Percentiles rank a stretch among this genome's conserved stretches.
These are phyloP conservation scores for Beauveria caledonica DNA, from an alignment of 2,329 filamentous ascomycete genomes.

Conservation along the genomic window DNA sequence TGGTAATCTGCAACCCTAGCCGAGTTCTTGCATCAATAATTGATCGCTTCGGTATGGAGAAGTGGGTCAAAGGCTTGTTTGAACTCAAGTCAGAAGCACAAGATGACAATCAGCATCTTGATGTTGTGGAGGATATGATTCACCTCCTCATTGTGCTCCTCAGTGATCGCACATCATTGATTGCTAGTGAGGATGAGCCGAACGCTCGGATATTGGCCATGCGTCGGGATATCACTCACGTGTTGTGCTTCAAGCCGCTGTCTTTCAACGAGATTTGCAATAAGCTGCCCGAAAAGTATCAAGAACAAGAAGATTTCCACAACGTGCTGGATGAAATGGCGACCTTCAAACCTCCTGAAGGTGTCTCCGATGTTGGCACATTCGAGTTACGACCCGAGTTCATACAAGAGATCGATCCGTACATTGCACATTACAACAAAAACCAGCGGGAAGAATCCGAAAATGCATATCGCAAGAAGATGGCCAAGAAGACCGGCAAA, in stretches of 20 bases:
- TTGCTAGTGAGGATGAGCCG: constrained; percentile 57
- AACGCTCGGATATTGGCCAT: constrained; percentile 62
- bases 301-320: constrained; percentile 83
- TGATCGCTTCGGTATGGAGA: constrained; percentile 81
- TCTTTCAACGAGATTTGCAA: constrained; percentile 87
- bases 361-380: constrained; percentile 82
- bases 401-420: constrained; percentile 85
- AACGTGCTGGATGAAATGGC: constrained; percentile 80
- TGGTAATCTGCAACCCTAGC: constrained; percentile 77
- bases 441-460: constrained; percentile 97
- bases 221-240: constrained; percentile 83
- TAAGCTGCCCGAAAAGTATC: constrained; percentile 80
- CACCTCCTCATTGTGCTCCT: constrained; percentile 86
- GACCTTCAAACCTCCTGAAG: constrained; percentile 82
- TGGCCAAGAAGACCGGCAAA: constrained; percentile 81
- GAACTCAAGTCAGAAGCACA: constrained; percentile 62
- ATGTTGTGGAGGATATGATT: constrained; percentile 92
- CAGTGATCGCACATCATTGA: constrained; percentile 76
- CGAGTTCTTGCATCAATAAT: constrained; percentile 82
- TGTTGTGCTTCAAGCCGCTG: constrained; percentile 90
- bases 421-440: constrained; percentile 91
- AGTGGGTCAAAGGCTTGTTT: constrained; percentile 81
- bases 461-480: constrained; percentile 74
- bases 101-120: constrained; percentile 81
- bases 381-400: constrained; percentile 87